Evolutionary conservation across 331 rosid species (phyloP).

Genomic region (Rhamnella rubrinervis): DNA sequence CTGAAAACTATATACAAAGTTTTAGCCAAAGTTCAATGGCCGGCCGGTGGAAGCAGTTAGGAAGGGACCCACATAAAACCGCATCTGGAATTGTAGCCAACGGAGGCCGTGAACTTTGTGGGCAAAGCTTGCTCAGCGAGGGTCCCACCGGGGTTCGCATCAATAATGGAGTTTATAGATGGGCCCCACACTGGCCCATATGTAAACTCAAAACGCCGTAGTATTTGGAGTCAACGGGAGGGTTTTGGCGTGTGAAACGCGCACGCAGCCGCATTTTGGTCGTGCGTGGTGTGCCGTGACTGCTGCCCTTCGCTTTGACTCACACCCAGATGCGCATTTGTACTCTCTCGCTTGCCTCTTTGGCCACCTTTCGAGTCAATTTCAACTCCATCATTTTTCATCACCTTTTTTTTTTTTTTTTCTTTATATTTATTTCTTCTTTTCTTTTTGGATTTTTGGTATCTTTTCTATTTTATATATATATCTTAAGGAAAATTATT

Average conservation of each 20-base stretch:
- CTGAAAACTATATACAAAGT: no score
- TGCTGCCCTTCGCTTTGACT: constrained; percentile 27
- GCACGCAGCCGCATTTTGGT: constrained; percentile 18
- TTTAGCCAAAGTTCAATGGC: background rate
- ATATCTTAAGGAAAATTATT: background rate
- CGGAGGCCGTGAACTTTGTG: no score
- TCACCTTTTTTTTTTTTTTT: background rate
- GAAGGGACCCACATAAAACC: constrained; percentile 3
- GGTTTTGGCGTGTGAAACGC: constrained; percentile 24
- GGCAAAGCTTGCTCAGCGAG: background rate
- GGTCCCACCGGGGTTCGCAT: background rate
- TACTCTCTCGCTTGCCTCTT: background rate
- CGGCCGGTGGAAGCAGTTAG: background rate
- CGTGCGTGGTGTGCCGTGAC: constrained; percentile 52
- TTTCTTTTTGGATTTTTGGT: background rate
- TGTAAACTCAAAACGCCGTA: background rate
- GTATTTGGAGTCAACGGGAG: constrained; percentile 32
- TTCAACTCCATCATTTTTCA: constrained; percentile 10
- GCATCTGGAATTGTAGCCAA: background rate
- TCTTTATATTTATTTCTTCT: background rate
- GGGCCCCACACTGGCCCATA: background rate
- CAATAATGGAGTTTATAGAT: background rate
- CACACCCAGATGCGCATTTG: background rate
- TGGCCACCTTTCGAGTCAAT: constrained; percentile 2
- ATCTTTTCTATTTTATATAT: no score